phyloP scores from a whole-genome alignment of 768 basidiomycete species.

The Pleurotus cornucopiae region DNA sequence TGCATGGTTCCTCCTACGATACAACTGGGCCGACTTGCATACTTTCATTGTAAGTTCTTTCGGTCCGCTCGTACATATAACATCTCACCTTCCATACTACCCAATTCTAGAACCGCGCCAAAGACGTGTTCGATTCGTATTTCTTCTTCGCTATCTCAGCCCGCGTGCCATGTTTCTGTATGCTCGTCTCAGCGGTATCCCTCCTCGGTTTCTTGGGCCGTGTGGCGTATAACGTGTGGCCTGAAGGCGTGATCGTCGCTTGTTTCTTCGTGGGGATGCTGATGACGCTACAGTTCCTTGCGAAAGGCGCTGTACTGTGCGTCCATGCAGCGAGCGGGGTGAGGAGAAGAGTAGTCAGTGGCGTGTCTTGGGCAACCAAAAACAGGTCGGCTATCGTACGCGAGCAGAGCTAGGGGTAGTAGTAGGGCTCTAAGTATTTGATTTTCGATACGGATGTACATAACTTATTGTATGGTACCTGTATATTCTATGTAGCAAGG shows the following conservation, averaged over 20 bases:
- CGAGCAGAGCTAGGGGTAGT: too few relatives aligned
- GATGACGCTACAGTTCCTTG: constrained; percentile 63
- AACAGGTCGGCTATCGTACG: background rate
- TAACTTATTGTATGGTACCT: too few relatives aligned
- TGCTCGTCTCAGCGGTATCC: constrained; percentile 50
- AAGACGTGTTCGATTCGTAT: constrained; percentile 55
- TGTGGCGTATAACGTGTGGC: constrained; percentile 64
- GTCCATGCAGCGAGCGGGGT: background rate
- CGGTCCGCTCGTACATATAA: background rate
- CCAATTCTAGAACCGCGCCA: constrained; percentile 36
- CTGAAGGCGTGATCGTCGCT: constrained; percentile 53
- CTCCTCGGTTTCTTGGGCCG: constrained; percentile 57
- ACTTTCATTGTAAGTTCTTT: constrained; percentile 49
- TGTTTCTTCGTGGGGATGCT: constrained; percentile 55
- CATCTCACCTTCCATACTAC: background rate
- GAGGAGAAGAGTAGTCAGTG: background rate
- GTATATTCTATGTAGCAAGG: too few relatives aligned
- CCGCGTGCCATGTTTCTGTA: constrained; percentile 58
- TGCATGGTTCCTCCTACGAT: constrained; percentile 64
- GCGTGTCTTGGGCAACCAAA: background rate
- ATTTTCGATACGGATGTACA: too few relatives aligned
- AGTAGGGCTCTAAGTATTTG: too few relatives aligned
- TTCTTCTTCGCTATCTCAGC: constrained; percentile 69
- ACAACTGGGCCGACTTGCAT: constrained; percentile 45
- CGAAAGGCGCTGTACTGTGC: constrained; percentile 36